Evolutionary conservation across 352 stramenopile genomes (phyloP).

Genomic region (Phytopythium montanum): DNA sequence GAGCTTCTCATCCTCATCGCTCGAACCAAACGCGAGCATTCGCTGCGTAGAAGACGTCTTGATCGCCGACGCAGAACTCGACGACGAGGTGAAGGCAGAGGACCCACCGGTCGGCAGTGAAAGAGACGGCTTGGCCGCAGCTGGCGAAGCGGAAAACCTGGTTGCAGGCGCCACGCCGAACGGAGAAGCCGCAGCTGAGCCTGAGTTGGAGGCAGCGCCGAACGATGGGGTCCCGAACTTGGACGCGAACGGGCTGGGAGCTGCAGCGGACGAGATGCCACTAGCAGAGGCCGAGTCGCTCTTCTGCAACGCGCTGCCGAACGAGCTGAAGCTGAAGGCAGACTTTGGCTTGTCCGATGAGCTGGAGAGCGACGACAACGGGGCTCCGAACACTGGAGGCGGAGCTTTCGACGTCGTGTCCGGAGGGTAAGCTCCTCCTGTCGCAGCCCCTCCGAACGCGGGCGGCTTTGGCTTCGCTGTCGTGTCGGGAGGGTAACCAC

Average conservation of each 20-base stretch:
- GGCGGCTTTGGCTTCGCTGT: conserved; percentile 25
- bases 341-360: conserved; percentile 14
- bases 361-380: conserved; percentile 1
- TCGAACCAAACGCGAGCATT: conserved; percentile 24
- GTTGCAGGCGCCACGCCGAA: conserved; percentile 22
- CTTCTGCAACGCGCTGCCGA: conserved; percentile 14
- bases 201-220: neutral
- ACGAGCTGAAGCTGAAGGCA: conserved; percentile 25
- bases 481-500: conserved; percentile 35
- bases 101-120: neutral
- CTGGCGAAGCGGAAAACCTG: conserved; percentile 21
- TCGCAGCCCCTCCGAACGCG: conserved; percentile 14
- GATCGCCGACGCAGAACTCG: neutral
- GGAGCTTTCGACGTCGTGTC: conserved; percentile 15
- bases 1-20: neutral
- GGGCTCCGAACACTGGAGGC: conserved; percentile 2
- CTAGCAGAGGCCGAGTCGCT: neutral
- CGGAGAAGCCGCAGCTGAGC: conserved; percentile 14
- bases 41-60: conserved; percentile 17
- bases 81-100: neutral
- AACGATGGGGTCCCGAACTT: neutral
- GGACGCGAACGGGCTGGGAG: neutral
- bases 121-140: conserved; percentile 7
- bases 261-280: neutral
- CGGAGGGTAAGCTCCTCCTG: conserved; percentile 15